Percentiles rank a stretch among this genome's conserved stretches.
Evolutionary conservation across 441 rosid genomes (phyloP).

Genomic region (Eutrema salsugineum): DNA sequence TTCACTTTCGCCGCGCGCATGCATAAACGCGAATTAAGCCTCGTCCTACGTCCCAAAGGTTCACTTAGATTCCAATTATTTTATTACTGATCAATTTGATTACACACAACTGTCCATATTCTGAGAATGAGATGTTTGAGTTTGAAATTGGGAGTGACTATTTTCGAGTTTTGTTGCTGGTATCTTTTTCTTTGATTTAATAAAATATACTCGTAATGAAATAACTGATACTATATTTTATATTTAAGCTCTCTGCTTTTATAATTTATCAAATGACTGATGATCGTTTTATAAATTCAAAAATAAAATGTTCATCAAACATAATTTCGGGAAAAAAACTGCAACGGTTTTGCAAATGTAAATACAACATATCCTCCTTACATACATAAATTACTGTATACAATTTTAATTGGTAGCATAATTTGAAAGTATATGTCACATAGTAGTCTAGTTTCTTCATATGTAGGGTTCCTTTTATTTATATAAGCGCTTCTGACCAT

Average conservation of each 20-base stretch:
- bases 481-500: too few species aligned
- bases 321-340: neutral
- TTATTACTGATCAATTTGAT: constrained; percentile 1
- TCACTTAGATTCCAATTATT: constrained; percentile 15
- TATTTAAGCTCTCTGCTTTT: too few species aligned
- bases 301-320: neutral
- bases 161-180: neutral
- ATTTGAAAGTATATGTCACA: too few species aligned
- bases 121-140: neutral
- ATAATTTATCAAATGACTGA: too few species aligned
- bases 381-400: neutral
- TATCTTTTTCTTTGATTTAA: neutral
- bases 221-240: too few species aligned
- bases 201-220: neutral
- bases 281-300: too few species aligned
- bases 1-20: constrained; percentile 36
- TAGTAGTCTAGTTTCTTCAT: neutral
- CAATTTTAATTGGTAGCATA: too few species aligned
- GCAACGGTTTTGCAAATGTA: neutral
- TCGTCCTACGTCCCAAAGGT: constrained; percentile 30
- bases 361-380: neutral
- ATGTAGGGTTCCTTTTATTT: neutral
- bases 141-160: neutral
- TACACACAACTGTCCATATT: constrained; percentile 4
- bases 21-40: constrained; percentile 24